A percentile compares a stretch with the other conserved stretches of the same genome.
These are phyloP conservation scores for Fennellomyces sp. DNA, from an alignment of 371 early-diverging fungal species.

Conservation along the genomic window DNA sequence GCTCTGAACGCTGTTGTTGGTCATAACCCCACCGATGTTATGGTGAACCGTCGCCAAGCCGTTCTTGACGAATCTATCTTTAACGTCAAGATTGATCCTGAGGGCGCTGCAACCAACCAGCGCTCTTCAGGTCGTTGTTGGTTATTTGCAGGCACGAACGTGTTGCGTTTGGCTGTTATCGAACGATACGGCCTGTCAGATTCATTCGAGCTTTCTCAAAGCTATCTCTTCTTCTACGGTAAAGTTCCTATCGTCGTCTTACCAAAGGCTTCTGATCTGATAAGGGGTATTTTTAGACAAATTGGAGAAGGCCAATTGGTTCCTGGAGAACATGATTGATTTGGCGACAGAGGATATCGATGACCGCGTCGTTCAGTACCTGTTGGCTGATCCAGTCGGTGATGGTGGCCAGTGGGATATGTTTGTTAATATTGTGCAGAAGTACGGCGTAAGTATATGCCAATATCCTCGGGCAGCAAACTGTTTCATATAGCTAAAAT, in stretches of 20 bases:
- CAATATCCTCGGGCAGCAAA: too few relatives aligned
- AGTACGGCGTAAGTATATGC: too few relatives aligned
- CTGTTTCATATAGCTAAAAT: too few relatives aligned
- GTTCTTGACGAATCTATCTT: constrained; percentile 55
- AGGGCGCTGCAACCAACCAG: constrained; percentile 76
- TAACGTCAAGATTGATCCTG: constrained; percentile 63
- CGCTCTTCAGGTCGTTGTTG: constrained; percentile 84
- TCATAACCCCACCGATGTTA: constrained; percentile 58
- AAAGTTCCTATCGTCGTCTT: constrained; percentile 15
- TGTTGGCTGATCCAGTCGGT: constrained; percentile 66
- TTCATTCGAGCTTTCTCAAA: constrained; percentile 80
- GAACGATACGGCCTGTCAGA: constrained; percentile 66
- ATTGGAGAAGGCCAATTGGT: constrained; percentile 84
- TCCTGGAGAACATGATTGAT: constrained; percentile 78
- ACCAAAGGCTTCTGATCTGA: constrained; percentile 1
- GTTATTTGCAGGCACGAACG: constrained; percentile 76
- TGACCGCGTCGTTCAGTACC: constrained; percentile 75
- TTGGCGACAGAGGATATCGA: constrained; percentile 65
- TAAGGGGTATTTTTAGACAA: constrained; percentile 41
- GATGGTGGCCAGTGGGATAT: constrained; percentile 82
- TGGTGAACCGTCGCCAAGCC: constrained; percentile 56
- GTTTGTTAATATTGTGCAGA: constrained; percentile 76
- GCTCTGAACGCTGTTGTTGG: constrained; percentile 68
- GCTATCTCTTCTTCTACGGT: constrained; percentile 83
- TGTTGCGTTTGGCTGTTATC: constrained; percentile 39